These are phyloP conservation scores for Lepidium didymum DNA, from an alignment of 345 rosid genomes.

Conservation along the genomic window DNA sequence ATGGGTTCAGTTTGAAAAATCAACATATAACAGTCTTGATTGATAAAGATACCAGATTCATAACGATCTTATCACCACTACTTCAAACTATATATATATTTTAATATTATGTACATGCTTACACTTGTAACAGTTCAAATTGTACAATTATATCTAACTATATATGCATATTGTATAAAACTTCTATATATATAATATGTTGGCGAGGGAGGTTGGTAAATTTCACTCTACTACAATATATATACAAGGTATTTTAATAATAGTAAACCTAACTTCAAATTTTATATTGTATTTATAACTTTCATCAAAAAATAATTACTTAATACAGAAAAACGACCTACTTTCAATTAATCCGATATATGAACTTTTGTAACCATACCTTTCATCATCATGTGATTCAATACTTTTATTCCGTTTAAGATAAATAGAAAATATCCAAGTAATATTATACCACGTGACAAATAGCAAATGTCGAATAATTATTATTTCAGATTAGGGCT, in stretches of 20 bases:
- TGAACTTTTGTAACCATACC: conserved; percentile 19
- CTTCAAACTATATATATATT: background rate
- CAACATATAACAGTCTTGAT: conserved; percentile 2
- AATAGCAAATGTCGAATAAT: no score
- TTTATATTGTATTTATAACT: background rate
- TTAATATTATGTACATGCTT: background rate
- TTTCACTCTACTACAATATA: conserved; percentile 8
- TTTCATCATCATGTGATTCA: conserved; percentile 21
- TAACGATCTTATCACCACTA: background rate
- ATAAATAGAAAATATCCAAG: background rate
- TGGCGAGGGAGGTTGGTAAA: conserved; percentile 10
- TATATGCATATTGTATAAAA: background rate
- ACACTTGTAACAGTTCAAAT: background rate
- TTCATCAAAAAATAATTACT: conserved; percentile 1
- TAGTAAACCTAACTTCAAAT: conserved; percentile 28
- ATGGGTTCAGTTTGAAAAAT: conserved; percentile 2
- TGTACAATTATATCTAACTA: background rate
- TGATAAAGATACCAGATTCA: conserved; percentile 1
- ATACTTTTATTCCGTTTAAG: conserved; percentile 4
- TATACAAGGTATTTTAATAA: background rate
- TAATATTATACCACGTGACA: no score
- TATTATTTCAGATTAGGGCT: no score
- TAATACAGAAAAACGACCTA: conserved; percentile 17
- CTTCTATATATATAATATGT: background rate
- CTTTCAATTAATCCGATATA: conserved; percentile 11